Conservation (phyloP, 2,329 filamentous ascomycete species). For the Chalaropsis ovoidea region DNA sequence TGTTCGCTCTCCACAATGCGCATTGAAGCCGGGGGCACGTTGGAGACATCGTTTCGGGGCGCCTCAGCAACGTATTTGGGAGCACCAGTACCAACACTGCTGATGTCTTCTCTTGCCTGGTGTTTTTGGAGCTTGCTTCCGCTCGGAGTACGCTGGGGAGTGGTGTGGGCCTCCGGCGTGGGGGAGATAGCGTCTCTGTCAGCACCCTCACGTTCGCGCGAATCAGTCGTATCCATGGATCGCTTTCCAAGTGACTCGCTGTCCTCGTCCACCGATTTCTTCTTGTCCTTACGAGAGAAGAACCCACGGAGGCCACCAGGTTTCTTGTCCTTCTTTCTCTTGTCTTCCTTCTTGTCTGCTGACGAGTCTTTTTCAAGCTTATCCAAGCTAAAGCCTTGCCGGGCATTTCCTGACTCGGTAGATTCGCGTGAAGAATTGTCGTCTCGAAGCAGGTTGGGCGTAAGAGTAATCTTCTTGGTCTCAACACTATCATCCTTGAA, state of each 20-base stretch:
- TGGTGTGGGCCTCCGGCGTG: slow-evolving; percentile 35
- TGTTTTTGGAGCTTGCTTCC: slow-evolving; percentile 61
- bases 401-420: slow-evolving; percentile 40
- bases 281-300: slow-evolving; percentile 54
- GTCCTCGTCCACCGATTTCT: slow-evolving; percentile 46
- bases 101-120: slow-evolving; percentile 40
- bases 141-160: slow-evolving; percentile 43
- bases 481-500: slow-evolving; percentile 93
- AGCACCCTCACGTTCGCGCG: slow-evolving; percentile 9
- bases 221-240: slow-evolving; percentile 25
- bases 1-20: slow-evolving; percentile 49
- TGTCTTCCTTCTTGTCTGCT: slow-evolving; percentile 59
- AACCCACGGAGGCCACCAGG: slow-evolving; percentile 48
- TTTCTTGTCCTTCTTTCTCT: slow-evolving; percentile 61
- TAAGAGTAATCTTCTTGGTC: slow-evolving; percentile 94
- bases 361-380: slow-evolving; percentile 48
- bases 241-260: slow-evolving; percentile 43
- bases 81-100: slow-evolving; percentile 33
- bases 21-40: slow-evolving; percentile 48
- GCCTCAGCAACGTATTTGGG: slow-evolving; percentile 30
- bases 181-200: slow-evolving; percentile 23
- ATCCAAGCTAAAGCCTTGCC: slow-evolving; percentile 60
- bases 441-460: slow-evolving; percentile 81
- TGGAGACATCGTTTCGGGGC: slow-evolving; percentile 45
- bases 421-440: slow-evolving; percentile 54